Conservation (phyloP, 495 filamentous ascomycete genomes). For the Aspergillus ostianus region DNA sequence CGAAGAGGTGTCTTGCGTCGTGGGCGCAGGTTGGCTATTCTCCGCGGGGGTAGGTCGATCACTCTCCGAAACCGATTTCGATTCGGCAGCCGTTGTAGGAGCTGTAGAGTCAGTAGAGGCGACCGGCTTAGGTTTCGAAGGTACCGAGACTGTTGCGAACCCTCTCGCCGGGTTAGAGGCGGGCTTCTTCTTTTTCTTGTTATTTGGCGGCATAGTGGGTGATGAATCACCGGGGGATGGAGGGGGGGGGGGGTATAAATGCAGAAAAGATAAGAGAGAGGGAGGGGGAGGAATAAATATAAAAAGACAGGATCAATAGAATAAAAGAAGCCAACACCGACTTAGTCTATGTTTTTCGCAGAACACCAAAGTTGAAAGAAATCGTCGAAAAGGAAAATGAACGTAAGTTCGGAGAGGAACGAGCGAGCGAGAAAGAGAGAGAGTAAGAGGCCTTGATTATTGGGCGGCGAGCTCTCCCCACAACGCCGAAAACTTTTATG, state of each 20-base stretch:
- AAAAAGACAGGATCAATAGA: neutral
- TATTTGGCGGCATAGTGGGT: constrained; percentile 63
- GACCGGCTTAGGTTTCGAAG: constrained; percentile 61
- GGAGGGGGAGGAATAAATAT: neutral
- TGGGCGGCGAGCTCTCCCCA: constrained; percentile 18
- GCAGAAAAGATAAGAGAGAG: neutral
- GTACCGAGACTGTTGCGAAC: constrained; percentile 87
- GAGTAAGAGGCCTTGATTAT: neutral
- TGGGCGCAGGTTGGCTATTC: constrained; percentile 17
- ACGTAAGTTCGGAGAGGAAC: neutral
- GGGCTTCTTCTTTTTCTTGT: constrained; percentile 88
- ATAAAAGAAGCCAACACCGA: neutral
- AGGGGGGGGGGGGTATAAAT: constrained; percentile 1
- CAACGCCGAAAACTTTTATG: constrained; percentile 43
- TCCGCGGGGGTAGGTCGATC: constrained; percentile 35
- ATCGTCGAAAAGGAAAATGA: neutral
- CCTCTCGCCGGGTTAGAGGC: constrained; percentile 81
- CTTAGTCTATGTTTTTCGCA: too few species aligned
- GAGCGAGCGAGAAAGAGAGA: constrained; percentile 1
- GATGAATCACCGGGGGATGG: constrained; percentile 3
- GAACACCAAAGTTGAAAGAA: constrained; percentile 1
- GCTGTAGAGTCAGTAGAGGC: constrained; percentile 26
- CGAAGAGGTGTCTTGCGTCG: constrained; percentile 24
- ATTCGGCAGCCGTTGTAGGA: constrained; percentile 31
- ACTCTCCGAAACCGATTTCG: constrained; percentile 41